Conservation (phyloP, 1,284 basidiomycete genomes). For the Boletus sp. region DNA sequence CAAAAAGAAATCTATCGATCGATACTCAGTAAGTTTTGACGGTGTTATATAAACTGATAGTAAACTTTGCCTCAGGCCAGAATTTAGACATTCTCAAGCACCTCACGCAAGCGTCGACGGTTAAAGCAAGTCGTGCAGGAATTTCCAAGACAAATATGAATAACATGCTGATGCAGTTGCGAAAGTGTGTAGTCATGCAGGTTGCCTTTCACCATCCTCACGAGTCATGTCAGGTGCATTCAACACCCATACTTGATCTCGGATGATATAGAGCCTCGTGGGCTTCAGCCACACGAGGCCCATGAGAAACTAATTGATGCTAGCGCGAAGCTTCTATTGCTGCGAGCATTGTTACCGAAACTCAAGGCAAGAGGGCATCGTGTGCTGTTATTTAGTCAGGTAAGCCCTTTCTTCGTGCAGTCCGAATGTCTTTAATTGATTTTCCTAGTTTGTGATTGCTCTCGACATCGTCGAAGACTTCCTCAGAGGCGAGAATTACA, state of each 20-base stretch:
- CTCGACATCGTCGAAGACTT: slow-evolving; percentile 94
- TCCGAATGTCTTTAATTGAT: background rate
- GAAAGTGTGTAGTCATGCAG: slow-evolving; percentile 55
- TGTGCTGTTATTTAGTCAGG: slow-evolving; percentile 96
- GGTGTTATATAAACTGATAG: background rate
- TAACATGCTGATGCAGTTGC: slow-evolving; percentile 83
- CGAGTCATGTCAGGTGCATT: slow-evolving; percentile 52
- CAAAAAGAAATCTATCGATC: slow-evolving; percentile 90
- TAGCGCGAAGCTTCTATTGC: slow-evolving; percentile 83
- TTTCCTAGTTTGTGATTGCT: slow-evolving; percentile 86
- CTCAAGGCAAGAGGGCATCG: slow-evolving; percentile 89
- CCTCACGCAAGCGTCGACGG: slow-evolving; percentile 43
- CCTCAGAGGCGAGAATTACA: slow-evolving; percentile 82
- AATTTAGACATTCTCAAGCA: slow-evolving; percentile 64
- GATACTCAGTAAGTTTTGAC: slow-evolving; percentile 55
- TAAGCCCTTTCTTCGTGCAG: slow-evolving; percentile 36
- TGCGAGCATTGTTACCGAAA: slow-evolving; percentile 82
- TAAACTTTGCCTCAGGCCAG: slow-evolving; percentile 45
- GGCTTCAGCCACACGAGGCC: slow-evolving; percentile 54
- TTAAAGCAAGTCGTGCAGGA: slow-evolving; percentile 32
- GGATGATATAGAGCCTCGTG: slow-evolving; percentile 75
- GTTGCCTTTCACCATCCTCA: slow-evolving; percentile 3
- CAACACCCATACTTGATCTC: slow-evolving; percentile 91
- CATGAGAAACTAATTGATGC: slow-evolving; percentile 82
- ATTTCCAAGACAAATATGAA: slow-evolving; percentile 55